Evolutionary conservation across 2,329 filamentous ascomycete species (phyloP), one percentile per base, ranked within the genome.

Genomic region (Colletotrichum sp.): DNA sequence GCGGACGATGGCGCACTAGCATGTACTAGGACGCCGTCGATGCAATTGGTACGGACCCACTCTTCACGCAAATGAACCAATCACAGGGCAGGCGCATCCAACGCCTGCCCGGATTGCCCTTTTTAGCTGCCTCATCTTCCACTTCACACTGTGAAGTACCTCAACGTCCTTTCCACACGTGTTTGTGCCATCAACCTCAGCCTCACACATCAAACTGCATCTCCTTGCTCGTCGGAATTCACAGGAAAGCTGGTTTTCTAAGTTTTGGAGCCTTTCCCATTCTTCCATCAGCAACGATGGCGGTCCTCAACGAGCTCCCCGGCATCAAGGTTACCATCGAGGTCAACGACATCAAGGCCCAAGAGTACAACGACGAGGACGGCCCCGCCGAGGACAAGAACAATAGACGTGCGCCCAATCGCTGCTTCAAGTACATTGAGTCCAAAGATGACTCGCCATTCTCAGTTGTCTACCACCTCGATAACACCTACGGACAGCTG

Each of bases 251-350:
- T 12, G 11, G 12, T 52, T 8, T 12, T 13, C 11, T 13, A n/a
- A 52, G n/a, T 52, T 49, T 52, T 22, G 44, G n/a, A 22, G 44
- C n/a, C 44, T 3, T 52, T 52, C 3, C 44, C 44, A 15, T n/a
- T 34, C 30, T 22, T 29, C 15, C n/a, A 44, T 12, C 39, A 12
- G 55, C 29, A n/a, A 71, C 34, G 22, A 82, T 82, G 81, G 80
- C 80, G 4, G 67, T 82, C 25, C 72, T 82, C 27, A 22, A 76
- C 15, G 77, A 75, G 8, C n/a, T 82, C 2, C 77, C 75, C 0
- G 81, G 79, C 4, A 12, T 82, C 4, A 78, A 80, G 19, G 76
- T 82, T 22, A 79, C 78, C 1, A 59, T 82, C 32, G 76, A 65
- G n/a, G 77, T 80, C 16, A 70, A 80, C 27, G 78, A 77, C 9